These are phyloP conservation scores for Lactarius evosmus DNA, from an alignment of 768 basidiomycete species.

Conservation along the genomic window DNA sequence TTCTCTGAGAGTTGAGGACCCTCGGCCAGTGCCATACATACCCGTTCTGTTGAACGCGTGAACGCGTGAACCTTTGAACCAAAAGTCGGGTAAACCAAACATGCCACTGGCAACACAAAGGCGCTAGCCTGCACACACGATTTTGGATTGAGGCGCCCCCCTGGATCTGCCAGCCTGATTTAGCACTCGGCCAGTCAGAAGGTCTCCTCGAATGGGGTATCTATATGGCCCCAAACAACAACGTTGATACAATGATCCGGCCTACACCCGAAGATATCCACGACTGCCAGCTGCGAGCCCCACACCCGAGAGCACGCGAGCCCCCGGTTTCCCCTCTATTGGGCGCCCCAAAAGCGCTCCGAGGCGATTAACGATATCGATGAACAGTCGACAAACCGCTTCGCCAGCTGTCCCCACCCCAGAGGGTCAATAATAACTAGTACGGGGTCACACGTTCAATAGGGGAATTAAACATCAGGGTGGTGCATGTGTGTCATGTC, in stretches of 20 bases:
- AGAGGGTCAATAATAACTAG: neutral
- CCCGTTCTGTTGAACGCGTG: neutral
- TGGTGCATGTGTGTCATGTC: too few relatives aligned
- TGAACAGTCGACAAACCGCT: neutral
- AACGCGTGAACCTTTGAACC: too few relatives aligned
- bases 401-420: neutral
- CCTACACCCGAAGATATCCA: neutral
- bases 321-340: neutral
- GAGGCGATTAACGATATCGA: neutral
- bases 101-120: too few relatives aligned
- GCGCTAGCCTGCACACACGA: too few relatives aligned
- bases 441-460: neutral
- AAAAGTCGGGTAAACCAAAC: too few relatives aligned
- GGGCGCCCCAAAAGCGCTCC: neutral
- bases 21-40: neutral
- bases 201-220: too few relatives aligned
- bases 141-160: too few relatives aligned
- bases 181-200: too few relatives aligned
- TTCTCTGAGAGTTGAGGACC: neutral
- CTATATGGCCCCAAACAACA: too few relatives aligned
- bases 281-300: neutral
- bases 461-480: neutral
- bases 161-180: too few relatives aligned
- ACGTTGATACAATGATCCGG: too few relatives aligned
- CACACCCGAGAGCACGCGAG: neutral